Conservation (phyloP, 2,329 filamentous ascomycete genomes). For the Aureobasidium namibiae region DNA sequence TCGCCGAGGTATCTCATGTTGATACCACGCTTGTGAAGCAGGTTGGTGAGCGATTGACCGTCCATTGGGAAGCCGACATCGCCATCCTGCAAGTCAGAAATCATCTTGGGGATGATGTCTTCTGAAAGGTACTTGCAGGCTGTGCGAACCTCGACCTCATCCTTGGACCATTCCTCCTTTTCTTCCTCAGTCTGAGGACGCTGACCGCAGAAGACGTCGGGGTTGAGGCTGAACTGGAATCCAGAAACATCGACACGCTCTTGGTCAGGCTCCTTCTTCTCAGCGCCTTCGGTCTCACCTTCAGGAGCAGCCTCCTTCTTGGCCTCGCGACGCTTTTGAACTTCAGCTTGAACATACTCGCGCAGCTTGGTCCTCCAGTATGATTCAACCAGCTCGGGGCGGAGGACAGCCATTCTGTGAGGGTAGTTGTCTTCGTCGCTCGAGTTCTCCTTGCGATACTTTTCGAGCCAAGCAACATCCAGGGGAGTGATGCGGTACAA, state of each 20-base stretch:
- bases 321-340: conserved; percentile 51
- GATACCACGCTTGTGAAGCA: conserved; percentile 94
- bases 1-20: conserved; percentile 94
- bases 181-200: conserved; percentile 83
- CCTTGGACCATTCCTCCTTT: conserved; percentile 70
- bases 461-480: conserved; percentile 85
- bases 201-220: conserved; percentile 91
- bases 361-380: conserved; percentile 80
- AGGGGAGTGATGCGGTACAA: conserved; percentile 90
- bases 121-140: conserved; percentile 71
- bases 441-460: conserved; percentile 44
- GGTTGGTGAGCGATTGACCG: conserved; percentile 76
- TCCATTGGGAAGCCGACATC: conserved; percentile 99
- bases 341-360: conserved; percentile 74
- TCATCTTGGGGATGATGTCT: conserved; percentile 72
- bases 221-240: conserved; percentile 85
- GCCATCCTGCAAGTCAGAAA: conserved; percentile 81
- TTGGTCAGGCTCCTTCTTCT: conserved; percentile 34
- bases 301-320: conserved; percentile 26
- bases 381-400: conserved; percentile 80
- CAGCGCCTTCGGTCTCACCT: conserved; percentile 22
- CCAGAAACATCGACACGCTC: conserved; percentile 76
- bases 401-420: conserved; percentile 90
- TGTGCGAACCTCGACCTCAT: conserved; percentile 81
- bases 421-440: conserved; percentile 60